Base-by-base conservation (phyloP, 2,329 filamentous ascomycete species). In the Amesomyces nigricolor region DNA sequence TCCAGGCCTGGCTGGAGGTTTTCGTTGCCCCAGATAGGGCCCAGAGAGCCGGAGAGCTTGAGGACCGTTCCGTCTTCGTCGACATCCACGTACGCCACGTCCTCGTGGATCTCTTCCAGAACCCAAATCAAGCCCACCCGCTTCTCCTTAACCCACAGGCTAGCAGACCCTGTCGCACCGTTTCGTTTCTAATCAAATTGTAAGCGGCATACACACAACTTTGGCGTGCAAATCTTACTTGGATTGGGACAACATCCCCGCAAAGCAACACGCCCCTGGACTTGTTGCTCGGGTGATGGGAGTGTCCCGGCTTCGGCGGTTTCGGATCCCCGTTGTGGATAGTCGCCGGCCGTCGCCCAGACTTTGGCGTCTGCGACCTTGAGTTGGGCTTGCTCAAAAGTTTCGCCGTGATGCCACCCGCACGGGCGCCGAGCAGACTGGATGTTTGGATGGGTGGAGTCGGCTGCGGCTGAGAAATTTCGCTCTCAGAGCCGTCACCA, bases 101-200 rank as follows among this genome's bases (percentile, higher is more conserved):
- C 91, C 71, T 99, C 94, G 53, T 92, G 89, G 58, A 99, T 97
- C 72, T 99, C 94, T 70, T 99, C 94, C 2, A 99, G 74, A 8
- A 99, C 94, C 94, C 94, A 99, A 58, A 99, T 97, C 57, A 99
- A 73, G 9, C 92, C 91, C 51, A 90, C 85, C 47, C 87, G 83
- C 72, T 99, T 99, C 71, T 99, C 94, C 74, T 99, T 99, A 3
- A 99, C 94, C 94, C 94, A 99, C 39, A 99, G 75, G 71, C 91
- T 97, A 38, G 94, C 94, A 56, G 94, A 91, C 2, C 94, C 94
- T 4, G 87, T 92, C 10, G 87, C 82, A 4, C 94, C 94, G 65
- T 99, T 96, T 58, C 94, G 84, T 72, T 97, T 99, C 69, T 91
- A 88, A 57, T 8, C 16, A 10, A 14, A 38, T 10, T 26, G 51